Conservation (phyloP, 1,139 yeast species). For the Hyphopichia pseudoburtonii region DNA sequence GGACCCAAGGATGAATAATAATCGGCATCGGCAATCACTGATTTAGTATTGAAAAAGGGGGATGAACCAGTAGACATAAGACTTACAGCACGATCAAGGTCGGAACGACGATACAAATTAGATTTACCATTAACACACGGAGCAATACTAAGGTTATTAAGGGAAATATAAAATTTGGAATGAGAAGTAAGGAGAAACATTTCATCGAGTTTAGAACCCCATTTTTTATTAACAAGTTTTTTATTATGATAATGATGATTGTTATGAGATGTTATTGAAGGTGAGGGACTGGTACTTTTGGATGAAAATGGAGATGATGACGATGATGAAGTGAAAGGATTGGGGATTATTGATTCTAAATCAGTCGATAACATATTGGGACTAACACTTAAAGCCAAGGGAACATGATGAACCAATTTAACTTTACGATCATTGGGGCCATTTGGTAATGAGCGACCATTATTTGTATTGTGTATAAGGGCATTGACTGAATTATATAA, state of each 20-base stretch:
- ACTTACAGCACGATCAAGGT: slow-evolving; percentile 64
- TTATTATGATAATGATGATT: slow-evolving; percentile 8
- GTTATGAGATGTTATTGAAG: background rate
- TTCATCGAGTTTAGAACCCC: slow-evolving; percentile 80
- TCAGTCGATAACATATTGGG: slow-evolving; percentile 12
- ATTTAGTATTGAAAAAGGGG: slow-evolving; percentile 31
- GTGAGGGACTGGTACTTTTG: slow-evolving; percentile 1
- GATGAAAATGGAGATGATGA: background rate
- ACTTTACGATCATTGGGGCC: slow-evolving; percentile 38
- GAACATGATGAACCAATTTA: slow-evolving; percentile 78
- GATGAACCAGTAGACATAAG: slow-evolving; percentile 25
- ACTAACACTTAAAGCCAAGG: slow-evolving; percentile 53
- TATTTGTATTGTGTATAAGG: slow-evolving; percentile 47
- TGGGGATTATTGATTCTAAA: slow-evolving; percentile 14
- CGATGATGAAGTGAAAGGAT: slow-evolving; percentile 1
- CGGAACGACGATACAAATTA: slow-evolving; percentile 70
- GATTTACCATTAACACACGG: slow-evolving; percentile 96
- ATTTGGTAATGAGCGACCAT: slow-evolving; percentile 37
- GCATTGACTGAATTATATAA: slow-evolving; percentile 65
- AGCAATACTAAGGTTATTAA: slow-evolving; percentile 74
- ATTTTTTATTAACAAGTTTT: slow-evolving; percentile 25
- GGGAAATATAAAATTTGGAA: slow-evolving; percentile 77
- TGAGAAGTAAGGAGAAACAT: slow-evolving; percentile 84
- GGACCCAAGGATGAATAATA: slow-evolving; percentile 29
- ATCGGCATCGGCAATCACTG: slow-evolving; percentile 33